Conservation (phyloP, 495 filamentous ascomycete species). For the Podospora bellae-mahoneyi region DNA sequence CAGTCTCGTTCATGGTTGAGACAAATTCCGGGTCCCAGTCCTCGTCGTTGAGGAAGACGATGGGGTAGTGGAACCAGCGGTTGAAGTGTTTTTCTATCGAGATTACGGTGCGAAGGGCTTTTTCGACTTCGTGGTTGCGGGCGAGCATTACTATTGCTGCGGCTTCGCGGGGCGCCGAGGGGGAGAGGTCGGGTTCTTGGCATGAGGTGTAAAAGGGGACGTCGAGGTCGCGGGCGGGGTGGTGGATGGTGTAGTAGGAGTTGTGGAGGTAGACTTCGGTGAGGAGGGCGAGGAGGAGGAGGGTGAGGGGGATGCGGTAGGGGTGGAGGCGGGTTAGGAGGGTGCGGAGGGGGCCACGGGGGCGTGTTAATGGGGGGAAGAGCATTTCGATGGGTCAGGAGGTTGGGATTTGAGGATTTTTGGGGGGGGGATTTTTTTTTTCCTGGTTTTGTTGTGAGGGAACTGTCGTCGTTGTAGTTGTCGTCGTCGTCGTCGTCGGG, state of each 20-base stretch:
- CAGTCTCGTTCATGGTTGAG: conserved; percentile 71
- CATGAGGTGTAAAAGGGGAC: conserved; percentile 43
- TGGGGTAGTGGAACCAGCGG: conserved; percentile 93
- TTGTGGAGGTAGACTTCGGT: conserved; percentile 35
- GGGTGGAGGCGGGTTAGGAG: not conserved
- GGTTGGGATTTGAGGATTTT: not conserved
- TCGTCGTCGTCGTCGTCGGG: not conserved
- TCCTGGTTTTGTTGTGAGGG: too few relatives aligned
- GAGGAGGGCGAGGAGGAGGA: conserved; percentile 25
- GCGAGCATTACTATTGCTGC: conserved; percentile 92
- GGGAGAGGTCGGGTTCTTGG: conserved; percentile 41
- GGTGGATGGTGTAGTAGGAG: conserved; percentile 29
- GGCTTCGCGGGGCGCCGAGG: conserved; percentile 69
- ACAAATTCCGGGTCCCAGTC: conserved; percentile 86
- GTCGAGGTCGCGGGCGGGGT: conserved; percentile 39
- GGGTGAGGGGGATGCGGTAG: conserved; percentile 8
- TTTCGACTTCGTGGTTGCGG: conserved; percentile 84
- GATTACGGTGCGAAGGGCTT: conserved; percentile 85
- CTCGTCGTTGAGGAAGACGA: conserved; percentile 93
- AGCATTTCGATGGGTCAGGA: not conserved
- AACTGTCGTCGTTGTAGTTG: not conserved
- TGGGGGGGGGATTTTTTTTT: too few relatives aligned
- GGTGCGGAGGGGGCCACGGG: not conserved
- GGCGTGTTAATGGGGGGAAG: not conserved
- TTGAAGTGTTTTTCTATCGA: conserved; percentile 97